Conservation (phyloP, 2,329 filamentous ascomycete genomes). For the Neocucurbitaria cava region DNA sequence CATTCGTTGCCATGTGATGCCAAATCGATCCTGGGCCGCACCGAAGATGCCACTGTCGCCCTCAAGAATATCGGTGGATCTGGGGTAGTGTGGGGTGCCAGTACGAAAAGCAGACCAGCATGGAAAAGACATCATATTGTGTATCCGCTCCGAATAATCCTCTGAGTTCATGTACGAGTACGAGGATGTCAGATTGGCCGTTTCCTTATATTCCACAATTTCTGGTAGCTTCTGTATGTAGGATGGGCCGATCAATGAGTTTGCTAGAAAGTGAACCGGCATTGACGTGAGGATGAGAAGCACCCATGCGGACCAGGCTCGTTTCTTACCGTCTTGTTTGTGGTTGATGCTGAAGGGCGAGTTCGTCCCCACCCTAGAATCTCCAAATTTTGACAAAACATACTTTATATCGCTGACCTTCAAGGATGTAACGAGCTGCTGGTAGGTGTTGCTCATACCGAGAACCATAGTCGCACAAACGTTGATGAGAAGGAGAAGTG, state of each 20-base stretch:
- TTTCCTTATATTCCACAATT: constrained; percentile 17
- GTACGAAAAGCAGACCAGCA: constrained; percentile 36
- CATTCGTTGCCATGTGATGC: constrained; percentile 17
- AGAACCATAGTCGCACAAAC: constrained; percentile 40
- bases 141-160: background rate
- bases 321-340: constrained; percentile 27
- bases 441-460: constrained; percentile 44
- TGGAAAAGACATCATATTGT: constrained; percentile 14
- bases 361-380: constrained; percentile 42
- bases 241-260: constrained; percentile 37
- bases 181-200: constrained; percentile 1
- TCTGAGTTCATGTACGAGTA: background rate
- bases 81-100: constrained; percentile 25
- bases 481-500: constrained; percentile 36
- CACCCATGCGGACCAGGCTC: constrained; percentile 36
- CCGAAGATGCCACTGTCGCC: constrained; percentile 3
- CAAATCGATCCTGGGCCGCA: constrained; percentile 2
- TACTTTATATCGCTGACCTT: constrained; percentile 33
- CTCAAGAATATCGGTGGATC: constrained; percentile 1
- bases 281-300: constrained; percentile 34
- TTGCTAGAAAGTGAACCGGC: constrained; percentile 40
- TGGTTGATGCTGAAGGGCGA: constrained; percentile 42
- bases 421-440: constrained; percentile 39
- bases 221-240: constrained; percentile 21
- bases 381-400: constrained; percentile 36